Conservation (phyloP, 1,139 yeast species). For the Kazachstania sp. region DNA sequence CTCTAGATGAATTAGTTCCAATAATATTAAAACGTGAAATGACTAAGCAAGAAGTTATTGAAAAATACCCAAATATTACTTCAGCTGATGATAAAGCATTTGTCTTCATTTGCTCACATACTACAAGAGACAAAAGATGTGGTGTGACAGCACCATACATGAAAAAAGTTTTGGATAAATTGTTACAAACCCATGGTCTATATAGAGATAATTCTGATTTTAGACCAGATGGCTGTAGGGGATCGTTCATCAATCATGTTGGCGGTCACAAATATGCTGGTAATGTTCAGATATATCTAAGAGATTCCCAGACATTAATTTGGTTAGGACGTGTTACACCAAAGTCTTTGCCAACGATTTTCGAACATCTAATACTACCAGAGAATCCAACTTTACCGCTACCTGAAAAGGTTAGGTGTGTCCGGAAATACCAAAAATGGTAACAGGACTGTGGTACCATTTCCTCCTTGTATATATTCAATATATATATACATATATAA, state of each 20-base stretch:
- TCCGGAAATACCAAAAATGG: conserved; percentile 27
- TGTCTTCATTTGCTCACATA: conserved; percentile 78
- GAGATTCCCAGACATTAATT: conserved; percentile 57
- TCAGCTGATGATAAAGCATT: conserved; percentile 44
- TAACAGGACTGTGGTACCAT: conserved; percentile 3
- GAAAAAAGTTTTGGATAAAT: conserved; percentile 68
- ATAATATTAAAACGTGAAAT: conserved; percentile 30
- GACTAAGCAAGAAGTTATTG: conserved; percentile 12
- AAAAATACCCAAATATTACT: conserved; percentile 26
- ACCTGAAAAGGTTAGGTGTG: conserved; percentile 31
- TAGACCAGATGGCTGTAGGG: conserved; percentile 65
- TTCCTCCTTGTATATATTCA: background rate
- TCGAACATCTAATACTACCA: conserved; percentile 43
- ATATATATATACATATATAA: background rate
- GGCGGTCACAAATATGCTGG: conserved; percentile 97
- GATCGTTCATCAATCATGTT: conserved; percentile 69
- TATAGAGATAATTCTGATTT: conserved; percentile 68
- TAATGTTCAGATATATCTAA: conserved; percentile 67
- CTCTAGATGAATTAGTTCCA: conserved; percentile 43
- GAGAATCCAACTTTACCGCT: conserved; percentile 24
- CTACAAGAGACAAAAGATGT: conserved; percentile 85
- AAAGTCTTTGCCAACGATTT: conserved; percentile 59
- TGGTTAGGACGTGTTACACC: conserved; percentile 90
- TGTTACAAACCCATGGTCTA: conserved; percentile 59
- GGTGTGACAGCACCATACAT: conserved; percentile 92